Base-by-base conservation (phyloP, 2,329 filamentous ascomycete species). In the Colletotrichum aenigma region DNA sequence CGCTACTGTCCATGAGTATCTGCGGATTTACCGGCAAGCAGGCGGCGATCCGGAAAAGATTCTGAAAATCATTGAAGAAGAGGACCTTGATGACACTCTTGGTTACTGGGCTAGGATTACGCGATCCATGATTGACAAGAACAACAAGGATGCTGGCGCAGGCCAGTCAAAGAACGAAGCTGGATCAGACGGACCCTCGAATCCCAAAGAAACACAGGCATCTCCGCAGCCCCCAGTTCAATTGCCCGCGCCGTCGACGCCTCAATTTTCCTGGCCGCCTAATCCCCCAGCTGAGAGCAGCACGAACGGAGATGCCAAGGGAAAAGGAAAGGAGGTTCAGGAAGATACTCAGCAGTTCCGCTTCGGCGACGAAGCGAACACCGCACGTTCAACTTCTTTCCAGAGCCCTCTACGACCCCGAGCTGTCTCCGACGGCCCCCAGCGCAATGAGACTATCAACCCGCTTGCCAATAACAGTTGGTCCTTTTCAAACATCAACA, bases 381-480 rank as follows among this genome's bases (percentile, higher is more conserved):
- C 66, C 10, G 70, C 28, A 58, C 65, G 18, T 26, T 34, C 43
- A 4, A 67, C 48, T 62, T 24, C 61, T n/a, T 71, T 55, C 62
- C 72, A 77, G 34, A 77, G 76, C 60, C 77, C 78, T 7, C 71
- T 80, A 21, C 84, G 91, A 48, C 89, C 89, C 21, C 86, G 91
- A 58, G 87, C 91, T 32, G 85, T 87, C 66, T 93, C 91, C 0
- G 91, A 93, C 78, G 91, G 91, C 0, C 89, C 89, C 6, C 85
- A 85, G 58, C 80, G 82, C 7, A 84, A 84, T 6, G 83, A 86
- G 10, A 82, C 82, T 4, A 83, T 88, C 69, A 89, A 91, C 66
- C 88, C 89, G 1, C 81, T 93, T 18, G 91, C 87, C 2, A 91
- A 91, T 80, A 92, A 92, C 77, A 93, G 85, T 78, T 93, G 91